A percentile compares a stretch with the other conserved stretches of the same genome.
These are phyloP conservation scores for Tetragonia tetragonoides DNA, from an alignment of 148 eudicot species.

Conservation along the genomic window DNA sequence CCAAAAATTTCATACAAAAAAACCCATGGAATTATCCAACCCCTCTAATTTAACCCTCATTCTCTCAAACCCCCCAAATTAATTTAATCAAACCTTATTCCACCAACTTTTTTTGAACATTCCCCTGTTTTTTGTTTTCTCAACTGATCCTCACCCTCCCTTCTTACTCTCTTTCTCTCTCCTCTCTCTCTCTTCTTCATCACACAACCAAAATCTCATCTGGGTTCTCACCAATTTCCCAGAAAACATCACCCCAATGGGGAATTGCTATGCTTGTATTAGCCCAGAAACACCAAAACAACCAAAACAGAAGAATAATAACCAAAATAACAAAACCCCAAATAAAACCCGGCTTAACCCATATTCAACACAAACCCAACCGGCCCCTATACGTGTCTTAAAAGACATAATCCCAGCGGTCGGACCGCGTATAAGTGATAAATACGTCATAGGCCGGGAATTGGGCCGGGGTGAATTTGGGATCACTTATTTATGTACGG, in stretches of 20 bases:
- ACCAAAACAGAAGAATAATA: conserved; percentile 18
- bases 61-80: background rate
- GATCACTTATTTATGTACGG: conserved; percentile 70
- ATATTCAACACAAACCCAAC: conserved; percentile 38
- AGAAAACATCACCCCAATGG: conserved; percentile 33
- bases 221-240: background rate
- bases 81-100: background rate
- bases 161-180: background rate
- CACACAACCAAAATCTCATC: background rate
- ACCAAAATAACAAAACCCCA: conserved; percentile 22
- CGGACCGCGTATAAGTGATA: conserved; percentile 57
- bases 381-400: conserved; percentile 59
- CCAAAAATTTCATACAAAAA: background rate
- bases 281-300: conserved; percentile 32
- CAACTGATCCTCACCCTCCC: conserved; percentile 32
- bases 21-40: conserved; percentile 15
- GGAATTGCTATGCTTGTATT: conserved; percentile 62
- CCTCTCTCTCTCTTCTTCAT: background rate
- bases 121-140: conserved; percentile 14
- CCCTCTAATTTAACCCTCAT: conserved; percentile 26
- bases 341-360: conserved; percentile 48
- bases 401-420: conserved; percentile 43
- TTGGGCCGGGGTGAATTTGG: conserved; percentile 89
- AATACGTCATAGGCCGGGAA: conserved; percentile 67
- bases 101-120: conserved; percentile 24